Evolutionary conservation across 208 protist genomes (phyloP).

Genomic region (Crithidia thermophila): DNA sequence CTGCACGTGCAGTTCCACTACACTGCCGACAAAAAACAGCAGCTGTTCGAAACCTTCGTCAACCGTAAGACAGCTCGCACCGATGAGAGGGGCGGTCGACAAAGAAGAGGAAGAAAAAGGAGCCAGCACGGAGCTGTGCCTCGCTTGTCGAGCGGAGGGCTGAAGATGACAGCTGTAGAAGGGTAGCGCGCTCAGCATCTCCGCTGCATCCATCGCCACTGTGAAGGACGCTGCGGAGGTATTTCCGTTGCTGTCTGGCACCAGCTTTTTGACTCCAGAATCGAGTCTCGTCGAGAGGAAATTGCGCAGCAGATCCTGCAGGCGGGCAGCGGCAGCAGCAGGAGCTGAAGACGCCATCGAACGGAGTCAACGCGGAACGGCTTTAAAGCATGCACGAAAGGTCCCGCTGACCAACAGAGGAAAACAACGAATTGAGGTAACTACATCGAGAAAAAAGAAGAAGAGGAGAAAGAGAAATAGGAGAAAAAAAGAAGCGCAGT

Average conservation of each 20-base stretch:
- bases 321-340: slow-evolving; percentile 22
- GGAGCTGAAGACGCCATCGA: slow-evolving; percentile 10
- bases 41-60: too few relatives aligned
- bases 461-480: slow-evolving; percentile 3
- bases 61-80: too few relatives aligned
- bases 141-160: too few relatives aligned
- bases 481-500: not conserved
- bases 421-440: not conserved
- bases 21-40: slow-evolving; percentile 21
- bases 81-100: too few relatives aligned
- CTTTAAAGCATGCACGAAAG: too few relatives aligned
- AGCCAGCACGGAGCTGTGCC: too few relatives aligned
- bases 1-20: slow-evolving; percentile 28
- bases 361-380: not conserved
- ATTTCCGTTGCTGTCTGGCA: slow-evolving; percentile 22
- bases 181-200: slow-evolving; percentile 34
- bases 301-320: slow-evolving; percentile 37
- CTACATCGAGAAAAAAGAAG: slow-evolving; percentile 1
- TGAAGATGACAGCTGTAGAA: slow-evolving; percentile 8
- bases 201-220: slow-evolving; percentile 44
- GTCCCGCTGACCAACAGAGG: not conserved
- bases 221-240: slow-evolving; percentile 32
- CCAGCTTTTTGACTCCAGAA: slow-evolving; percentile 16
- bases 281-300: slow-evolving; percentile 22
- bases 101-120: too few relatives aligned